Conservation (phyloP, 2,329 filamentous ascomycete genomes). For the Eutypella sp. region DNA sequence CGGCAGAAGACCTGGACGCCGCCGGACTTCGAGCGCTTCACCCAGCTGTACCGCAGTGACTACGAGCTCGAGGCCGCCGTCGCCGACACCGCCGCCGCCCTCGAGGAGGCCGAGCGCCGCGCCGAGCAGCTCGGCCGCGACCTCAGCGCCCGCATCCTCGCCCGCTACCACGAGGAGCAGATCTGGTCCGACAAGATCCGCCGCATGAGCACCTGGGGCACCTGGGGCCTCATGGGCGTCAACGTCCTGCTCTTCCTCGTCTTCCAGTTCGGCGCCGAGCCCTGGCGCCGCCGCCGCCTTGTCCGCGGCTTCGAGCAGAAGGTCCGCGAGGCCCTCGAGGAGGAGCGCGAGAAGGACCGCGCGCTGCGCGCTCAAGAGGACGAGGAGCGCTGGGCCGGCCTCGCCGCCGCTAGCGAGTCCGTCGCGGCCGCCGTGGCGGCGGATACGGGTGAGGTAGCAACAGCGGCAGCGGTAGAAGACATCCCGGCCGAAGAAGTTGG, state of each 20-base stretch:
- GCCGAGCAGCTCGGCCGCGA: slow-evolving; percentile 72
- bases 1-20: slow-evolving; percentile 91
- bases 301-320: slow-evolving; percentile 80
- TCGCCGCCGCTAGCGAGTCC: no score
- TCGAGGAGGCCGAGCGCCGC: slow-evolving; percentile 71
- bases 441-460: slow-evolving; percentile 6
- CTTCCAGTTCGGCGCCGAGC: slow-evolving; percentile 85
- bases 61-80: slow-evolving; percentile 90
- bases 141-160: slow-evolving; percentile 77
- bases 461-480: slow-evolving; percentile 26
- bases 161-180: slow-evolving; percentile 96
- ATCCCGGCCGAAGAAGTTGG: no score
- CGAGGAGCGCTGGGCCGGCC: no score
- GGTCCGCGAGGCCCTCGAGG: slow-evolving; percentile 64
- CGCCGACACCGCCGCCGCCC: slow-evolving; percentile 60
- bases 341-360: slow-evolving; percentile 53
- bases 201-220: slow-evolving; percentile 95
- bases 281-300: slow-evolving; percentile 77
- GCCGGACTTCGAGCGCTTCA: slow-evolving; percentile 88
- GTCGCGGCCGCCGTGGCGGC: slow-evolving; percentile 8
- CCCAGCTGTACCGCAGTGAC: slow-evolving; percentile 82
- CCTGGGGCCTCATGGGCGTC: slow-evolving; percentile 95
- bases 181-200: slow-evolving; percentile 98
- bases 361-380: slow-evolving; percentile 35
- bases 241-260: slow-evolving; percentile 87